These are phyloP conservation scores for Astrephomene gubernaculifera DNA, from an alignment of 139 green algal genomes.

Conservation along the genomic window DNA sequence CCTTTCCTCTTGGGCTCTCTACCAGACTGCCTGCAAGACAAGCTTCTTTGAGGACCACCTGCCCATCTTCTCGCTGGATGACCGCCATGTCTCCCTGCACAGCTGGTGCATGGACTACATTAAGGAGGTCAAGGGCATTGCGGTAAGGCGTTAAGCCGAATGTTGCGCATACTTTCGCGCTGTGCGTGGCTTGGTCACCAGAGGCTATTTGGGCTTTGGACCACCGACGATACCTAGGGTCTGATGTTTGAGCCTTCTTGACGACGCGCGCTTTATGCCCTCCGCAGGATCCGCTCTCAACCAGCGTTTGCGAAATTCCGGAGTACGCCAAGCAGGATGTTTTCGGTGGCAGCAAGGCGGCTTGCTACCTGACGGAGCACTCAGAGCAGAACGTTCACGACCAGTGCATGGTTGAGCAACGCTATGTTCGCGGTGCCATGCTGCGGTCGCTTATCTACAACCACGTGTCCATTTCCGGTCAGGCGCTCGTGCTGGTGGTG, in stretches of 20 bases:
- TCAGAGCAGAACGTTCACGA: slow-evolving; percentile 45
- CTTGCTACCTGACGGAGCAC: neutral
- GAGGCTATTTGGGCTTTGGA: no score
- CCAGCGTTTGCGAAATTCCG: neutral
- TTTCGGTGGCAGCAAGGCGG: neutral
- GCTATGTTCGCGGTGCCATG: slow-evolving; percentile 80
- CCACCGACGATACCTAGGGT: no score
- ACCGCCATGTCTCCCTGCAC: slow-evolving; percentile 43
- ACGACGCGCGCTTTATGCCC: no score
- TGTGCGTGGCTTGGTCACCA: no score
- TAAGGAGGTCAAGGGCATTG: neutral
- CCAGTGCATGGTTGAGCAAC: slow-evolving; percentile 84
- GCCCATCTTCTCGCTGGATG: slow-evolving; percentile 71
- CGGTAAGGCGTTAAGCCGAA: no score
- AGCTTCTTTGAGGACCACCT: slow-evolving; percentile 75
- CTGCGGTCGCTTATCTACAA: slow-evolving; percentile 77
- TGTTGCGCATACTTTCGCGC: no score
- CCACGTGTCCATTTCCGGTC: slow-evolving; percentile 80
- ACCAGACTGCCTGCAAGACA: slow-evolving; percentile 60
- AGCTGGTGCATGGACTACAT: slow-evolving; percentile 57
- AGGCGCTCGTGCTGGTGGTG: slow-evolving; percentile 88
- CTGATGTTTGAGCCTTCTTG: no score
- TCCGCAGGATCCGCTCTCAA: no score
- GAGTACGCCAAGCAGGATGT: neutral
- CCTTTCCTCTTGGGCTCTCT: slow-evolving; percentile 78